These are phyloP conservation scores for Mediolabrus comicus DNA, from an alignment of 108 stramenopile genomes.

Conservation along the genomic window DNA sequence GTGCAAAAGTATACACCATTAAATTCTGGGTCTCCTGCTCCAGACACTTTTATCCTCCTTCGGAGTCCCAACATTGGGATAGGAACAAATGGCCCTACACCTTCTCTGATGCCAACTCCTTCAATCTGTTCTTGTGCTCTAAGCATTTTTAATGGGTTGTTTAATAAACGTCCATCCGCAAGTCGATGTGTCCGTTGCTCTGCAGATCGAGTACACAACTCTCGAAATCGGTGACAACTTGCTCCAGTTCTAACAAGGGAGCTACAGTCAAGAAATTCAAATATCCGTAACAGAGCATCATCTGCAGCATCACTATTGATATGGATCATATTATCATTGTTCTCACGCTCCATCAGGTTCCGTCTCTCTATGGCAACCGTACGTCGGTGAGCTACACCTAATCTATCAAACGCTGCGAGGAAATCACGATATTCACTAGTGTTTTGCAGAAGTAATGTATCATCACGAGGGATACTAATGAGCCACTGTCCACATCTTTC, in stretches of 20 bases:
- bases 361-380: conserved; percentile 43
- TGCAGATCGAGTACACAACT: conserved; percentile 55
- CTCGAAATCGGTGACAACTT: conserved; percentile 68
- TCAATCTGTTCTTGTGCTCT: conserved; percentile 79
- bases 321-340: conserved; percentile 13
- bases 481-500: conserved; percentile 73
- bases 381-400: conserved; percentile 62
- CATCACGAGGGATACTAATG: conserved; percentile 67
- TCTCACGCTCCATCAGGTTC: conserved; percentile 31
- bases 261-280: conserved; percentile 69
- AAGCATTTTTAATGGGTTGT: conserved; percentile 62
- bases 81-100: conserved; percentile 43
- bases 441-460: conserved; percentile 54
- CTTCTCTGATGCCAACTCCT: conserved; percentile 32
- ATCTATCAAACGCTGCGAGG: conserved; percentile 54
- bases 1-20: conserved; percentile 87
- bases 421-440: conserved; percentile 68
- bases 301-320: conserved; percentile 49
- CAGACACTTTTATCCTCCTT: conserved; percentile 51
- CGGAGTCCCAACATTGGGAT: conserved; percentile 69
- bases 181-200: conserved; percentile 56
- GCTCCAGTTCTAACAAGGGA: conserved; percentile 56
- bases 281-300: conserved; percentile 65
- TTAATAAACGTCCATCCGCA: conserved; percentile 50
- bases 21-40: conserved; percentile 73